Base-by-base conservation (phyloP, 164 flowering plant genomes). In the Nymphaea thermarum region DNA sequence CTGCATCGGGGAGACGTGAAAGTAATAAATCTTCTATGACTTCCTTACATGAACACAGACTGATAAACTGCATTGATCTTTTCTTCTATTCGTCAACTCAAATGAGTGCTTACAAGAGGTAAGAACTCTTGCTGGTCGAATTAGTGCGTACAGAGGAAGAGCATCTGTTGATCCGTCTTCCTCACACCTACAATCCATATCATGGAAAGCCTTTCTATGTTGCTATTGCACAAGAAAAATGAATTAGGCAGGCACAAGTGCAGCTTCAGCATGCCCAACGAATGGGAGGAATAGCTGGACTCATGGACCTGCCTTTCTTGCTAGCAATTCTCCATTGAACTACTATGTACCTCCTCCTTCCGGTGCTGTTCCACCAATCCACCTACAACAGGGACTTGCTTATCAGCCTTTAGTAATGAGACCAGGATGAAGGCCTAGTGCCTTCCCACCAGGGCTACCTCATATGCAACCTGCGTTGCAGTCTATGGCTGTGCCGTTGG, bases 171-270 rank as follows among this genome's bases (percentile, higher is more conserved):
- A n/a, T n/a, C n/a, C n/a, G n/a, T n/a, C n/a, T n/a, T n/a, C n/a
- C n/a, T n/a, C n/a, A n/a, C n/a, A n/a, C n/a, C n/a, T n/a, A n/a
- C n/a, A n/a, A n/a, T n/a, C n/a, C n/a, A n/a, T n/a, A n/a, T n/a
- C n/a, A n/a, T n/a, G n/a, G n/a, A n/a, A 90, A 92, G 76, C 96
- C 98, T 72, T 71, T 90, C 10, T 92, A 87, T 74, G 90, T 86
- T 72, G 84, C 98, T 65, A 80, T 88, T 67, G 96, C 98, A 67
- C 96, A 90, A 75, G 82, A 85, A 69, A 90, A 90, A 74, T 94
- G 85, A 78, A 93, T 86, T 15, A 87, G 98, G 65, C 82, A 79
- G 73, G 88, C 85, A 44, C 89, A 84, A 42, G 75, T 92, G 78
- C 88, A 82, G 71, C 64, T 82, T 42, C 85, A 82, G 42, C 81